Evolutionary conservation across 768 basidiomycete species (phyloP).

Genomic region (Paxillus involutus): DNA sequence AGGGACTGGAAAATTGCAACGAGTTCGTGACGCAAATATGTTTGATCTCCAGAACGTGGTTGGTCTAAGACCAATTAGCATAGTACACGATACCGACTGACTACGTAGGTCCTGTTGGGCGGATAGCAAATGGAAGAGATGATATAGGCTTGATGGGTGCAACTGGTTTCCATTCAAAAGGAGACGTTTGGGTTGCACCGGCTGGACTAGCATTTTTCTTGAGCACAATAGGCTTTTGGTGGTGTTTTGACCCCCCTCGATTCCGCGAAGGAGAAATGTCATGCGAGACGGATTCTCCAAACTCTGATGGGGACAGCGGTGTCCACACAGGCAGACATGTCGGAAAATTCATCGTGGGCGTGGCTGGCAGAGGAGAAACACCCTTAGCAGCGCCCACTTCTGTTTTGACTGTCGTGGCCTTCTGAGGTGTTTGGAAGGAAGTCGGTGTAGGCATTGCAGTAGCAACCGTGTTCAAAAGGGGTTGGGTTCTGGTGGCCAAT

Average conservation of each 20-base stretch:
- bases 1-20: no score
- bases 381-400: conserved; percentile 2
- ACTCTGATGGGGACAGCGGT: conserved; percentile 14
- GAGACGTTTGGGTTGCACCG: conserved; percentile 9
- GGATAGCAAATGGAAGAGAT: conserved; percentile 24
- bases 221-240: conserved; percentile 34
- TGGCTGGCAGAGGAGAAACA: conserved; percentile 11
- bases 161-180: conserved; percentile 26
- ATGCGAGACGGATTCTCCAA: conserved; percentile 12
- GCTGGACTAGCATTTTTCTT: conserved; percentile 23
- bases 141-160: conserved; percentile 22
- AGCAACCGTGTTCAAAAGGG: conserved; percentile 64
- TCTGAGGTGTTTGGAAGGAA: conserved; percentile 31
- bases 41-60: no score
- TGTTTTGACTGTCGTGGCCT: conserved; percentile 11
- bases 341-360: conserved; percentile 27
- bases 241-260: conserved; percentile 29
- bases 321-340: conserved; percentile 22
- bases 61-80: no score
- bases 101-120: conserved; percentile 17
- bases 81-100: not conserved
- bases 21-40: no score
- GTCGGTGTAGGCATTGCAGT: conserved; percentile 15
- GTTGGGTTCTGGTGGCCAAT: conserved; percentile 57
- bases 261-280: conserved; percentile 22